phyloP scores from a whole-genome alignment of 345 rosid genomes.

The Excoecaria agallocha region DNA sequence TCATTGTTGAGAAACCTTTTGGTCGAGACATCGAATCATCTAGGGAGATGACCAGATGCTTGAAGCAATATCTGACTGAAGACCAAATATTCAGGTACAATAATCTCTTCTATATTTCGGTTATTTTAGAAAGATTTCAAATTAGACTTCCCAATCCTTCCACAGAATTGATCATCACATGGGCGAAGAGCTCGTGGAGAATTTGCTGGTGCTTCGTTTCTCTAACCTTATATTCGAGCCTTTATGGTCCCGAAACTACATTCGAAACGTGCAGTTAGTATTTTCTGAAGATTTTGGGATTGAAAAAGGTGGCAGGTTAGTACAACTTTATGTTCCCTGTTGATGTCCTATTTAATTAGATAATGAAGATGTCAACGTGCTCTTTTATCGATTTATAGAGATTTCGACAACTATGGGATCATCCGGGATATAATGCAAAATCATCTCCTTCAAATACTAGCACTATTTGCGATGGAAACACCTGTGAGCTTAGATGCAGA shows the following conservation, averaged over 20 bases:
- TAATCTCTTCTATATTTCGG: not conserved
- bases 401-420: conserved; percentile 90
- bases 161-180: conserved; percentile 79
- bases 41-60: conserved; percentile 64
- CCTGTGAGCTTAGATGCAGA: conserved; percentile 99
- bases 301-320: conserved; percentile 89
- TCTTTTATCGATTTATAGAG: no score
- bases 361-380: no score
- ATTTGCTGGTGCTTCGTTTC: conserved; percentile 83
- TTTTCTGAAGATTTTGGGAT: conserved; percentile 93
- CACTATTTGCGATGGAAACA: conserved; percentile 99
- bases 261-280: conserved; percentile 82
- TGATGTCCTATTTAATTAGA: not conserved
- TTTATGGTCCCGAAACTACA: conserved; percentile 83
- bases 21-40: conserved; percentile 87
- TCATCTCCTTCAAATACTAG: conserved; percentile 96
- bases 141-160: not conserved
- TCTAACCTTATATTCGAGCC: conserved; percentile 92
- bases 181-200: conserved; percentile 92
- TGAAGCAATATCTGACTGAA: conserved; percentile 70
- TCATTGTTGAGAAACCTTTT: conserved; percentile 89
- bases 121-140: not conserved
- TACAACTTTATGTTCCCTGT: not conserved
- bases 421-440: conserved; percentile 99
- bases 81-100: conserved; percentile 84